Conservation (phyloP, 2,329 filamentous ascomycete species). For the Colletotrichum theobromicola region DNA sequence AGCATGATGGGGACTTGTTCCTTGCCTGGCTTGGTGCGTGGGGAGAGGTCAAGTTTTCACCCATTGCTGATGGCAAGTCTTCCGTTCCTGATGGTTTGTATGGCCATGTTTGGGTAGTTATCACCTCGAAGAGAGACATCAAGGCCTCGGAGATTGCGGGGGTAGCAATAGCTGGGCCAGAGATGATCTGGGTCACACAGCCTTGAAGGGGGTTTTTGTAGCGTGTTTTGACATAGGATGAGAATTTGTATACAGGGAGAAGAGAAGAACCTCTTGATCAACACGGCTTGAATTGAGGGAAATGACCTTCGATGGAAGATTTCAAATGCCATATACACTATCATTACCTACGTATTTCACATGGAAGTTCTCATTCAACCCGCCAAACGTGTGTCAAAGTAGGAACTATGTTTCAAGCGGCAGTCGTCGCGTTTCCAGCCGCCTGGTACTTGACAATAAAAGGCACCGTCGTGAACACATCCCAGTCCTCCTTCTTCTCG, state of each 20-base stretch:
- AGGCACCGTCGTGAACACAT: constrained; percentile 19
- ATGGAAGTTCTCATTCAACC: neutral
- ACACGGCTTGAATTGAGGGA: rapidly evolving
- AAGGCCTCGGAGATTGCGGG: constrained; percentile 23
- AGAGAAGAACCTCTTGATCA: neutral
- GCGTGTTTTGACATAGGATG: neutral
- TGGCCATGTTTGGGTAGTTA: constrained; percentile 39
- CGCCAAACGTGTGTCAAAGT: rapidly evolving
- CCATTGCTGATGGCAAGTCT: constrained; percentile 26
- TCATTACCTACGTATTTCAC: neutral
- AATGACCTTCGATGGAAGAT: neutral
- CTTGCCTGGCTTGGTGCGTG: constrained; percentile 42
- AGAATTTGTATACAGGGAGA: neutral
- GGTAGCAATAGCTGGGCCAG: constrained; percentile 37
- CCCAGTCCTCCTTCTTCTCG: constrained; percentile 26
- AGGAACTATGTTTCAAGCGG: neutral
- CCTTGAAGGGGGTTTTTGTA: neutral
- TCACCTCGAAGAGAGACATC: constrained; percentile 30
- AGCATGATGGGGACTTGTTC: constrained; percentile 28
- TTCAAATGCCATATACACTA: neutral
- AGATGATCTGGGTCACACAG: constrained; percentile 36
- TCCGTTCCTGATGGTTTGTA: constrained; percentile 35
- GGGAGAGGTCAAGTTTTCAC: constrained; percentile 36
- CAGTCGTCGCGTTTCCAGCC: neutral
- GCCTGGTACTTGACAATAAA: constrained; percentile 17